Evolutionary conservation across 768 basidiomycete species (phyloP).

Genomic region (Cubamyces lactineus): DNA sequence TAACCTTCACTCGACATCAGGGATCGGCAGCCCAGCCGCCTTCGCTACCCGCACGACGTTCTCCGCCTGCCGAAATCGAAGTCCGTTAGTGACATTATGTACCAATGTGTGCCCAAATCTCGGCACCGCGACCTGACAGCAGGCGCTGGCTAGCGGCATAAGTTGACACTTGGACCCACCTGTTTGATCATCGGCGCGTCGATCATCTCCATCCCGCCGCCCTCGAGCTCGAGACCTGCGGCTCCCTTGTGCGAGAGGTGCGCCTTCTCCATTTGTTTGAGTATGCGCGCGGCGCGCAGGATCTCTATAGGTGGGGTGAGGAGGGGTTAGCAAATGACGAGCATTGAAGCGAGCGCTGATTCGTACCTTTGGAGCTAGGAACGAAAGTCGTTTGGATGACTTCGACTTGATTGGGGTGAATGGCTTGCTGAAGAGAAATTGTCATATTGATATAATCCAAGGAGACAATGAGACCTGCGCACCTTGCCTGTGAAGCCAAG

Average conservation of each 20-base stretch:
- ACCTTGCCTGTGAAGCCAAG: conserved; percentile 95
- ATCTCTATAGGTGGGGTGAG: conserved; percentile 55
- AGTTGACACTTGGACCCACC: conserved; percentile 38
- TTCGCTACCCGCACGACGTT: conserved; percentile 55
- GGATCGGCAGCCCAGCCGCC: conserved; percentile 58
- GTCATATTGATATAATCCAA: neutral
- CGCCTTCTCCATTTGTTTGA: conserved; percentile 64
- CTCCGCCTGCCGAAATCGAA: conserved; percentile 43
- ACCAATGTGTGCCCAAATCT: neutral
- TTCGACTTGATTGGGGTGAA: conserved; percentile 85
- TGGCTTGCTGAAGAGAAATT: conserved; percentile 72
- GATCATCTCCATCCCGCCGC: conserved; percentile 75
- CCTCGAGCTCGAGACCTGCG: conserved; percentile 65
- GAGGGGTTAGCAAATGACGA: too few species aligned
- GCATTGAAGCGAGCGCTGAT: too few species aligned
- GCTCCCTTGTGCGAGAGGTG: conserved; percentile 62
- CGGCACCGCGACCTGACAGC: neutral
- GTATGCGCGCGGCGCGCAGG: conserved; percentile 70
- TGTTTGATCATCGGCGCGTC: conserved; percentile 92
- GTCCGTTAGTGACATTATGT: too few species aligned
- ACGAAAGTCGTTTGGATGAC: conserved; percentile 79
- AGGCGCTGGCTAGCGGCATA: too few species aligned
- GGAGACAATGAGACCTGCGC: neutral
- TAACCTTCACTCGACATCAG: conserved; percentile 38
- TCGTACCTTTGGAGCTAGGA: conserved; percentile 67